Conservation (phyloP, 495 filamentous ascomycete species). For the Tuber borchii region DNA sequence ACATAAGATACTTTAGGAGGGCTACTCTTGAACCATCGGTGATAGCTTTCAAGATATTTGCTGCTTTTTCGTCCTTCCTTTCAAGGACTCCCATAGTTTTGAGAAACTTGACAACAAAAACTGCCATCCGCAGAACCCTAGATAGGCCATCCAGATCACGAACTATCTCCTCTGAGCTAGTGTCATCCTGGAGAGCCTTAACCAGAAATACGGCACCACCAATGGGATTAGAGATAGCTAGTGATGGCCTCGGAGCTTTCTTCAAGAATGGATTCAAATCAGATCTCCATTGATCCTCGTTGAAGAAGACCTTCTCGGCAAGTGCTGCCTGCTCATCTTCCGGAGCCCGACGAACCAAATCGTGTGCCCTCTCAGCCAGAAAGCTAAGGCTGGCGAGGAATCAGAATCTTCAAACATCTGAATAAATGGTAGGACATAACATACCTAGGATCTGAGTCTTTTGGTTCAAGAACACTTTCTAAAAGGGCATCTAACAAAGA, state of each 20-base stretch:
- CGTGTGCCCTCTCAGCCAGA: constrained; percentile 51
- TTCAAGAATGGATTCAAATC: constrained; percentile 58
- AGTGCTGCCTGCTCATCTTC: constrained; percentile 40
- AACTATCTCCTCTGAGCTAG: not conserved
- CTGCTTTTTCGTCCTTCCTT: not conserved
- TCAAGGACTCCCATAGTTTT: constrained; percentile 18
- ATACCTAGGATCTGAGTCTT: constrained; percentile 50
- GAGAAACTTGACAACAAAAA: constrained; percentile 58
- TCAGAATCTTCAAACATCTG: not conserved
- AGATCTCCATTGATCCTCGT: constrained; percentile 47
- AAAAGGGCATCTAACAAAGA: constrained; percentile 49
- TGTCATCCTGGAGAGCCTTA: constrained; percentile 25
- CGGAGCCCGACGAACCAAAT: constrained; percentile 47
- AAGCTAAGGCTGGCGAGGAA: constrained; percentile 48
- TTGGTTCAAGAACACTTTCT: constrained; percentile 49
- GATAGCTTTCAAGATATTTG: constrained; percentile 12
- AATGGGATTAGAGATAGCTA: constrained; percentile 66
- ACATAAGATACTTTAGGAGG: constrained; percentile 47
- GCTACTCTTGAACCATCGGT: constrained; percentile 33
- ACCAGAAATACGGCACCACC: constrained; percentile 65
- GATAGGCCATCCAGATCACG: constrained; percentile 64
- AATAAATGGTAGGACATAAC: not conserved
- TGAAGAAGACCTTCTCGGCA: constrained; percentile 49
- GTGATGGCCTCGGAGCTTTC: constrained; percentile 52
- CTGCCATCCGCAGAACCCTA: constrained; percentile 63